Evolutionary conservation across 23 red algal genomes (phyloP).

Genomic region (Gracilaria vermiculophylla): DNA sequence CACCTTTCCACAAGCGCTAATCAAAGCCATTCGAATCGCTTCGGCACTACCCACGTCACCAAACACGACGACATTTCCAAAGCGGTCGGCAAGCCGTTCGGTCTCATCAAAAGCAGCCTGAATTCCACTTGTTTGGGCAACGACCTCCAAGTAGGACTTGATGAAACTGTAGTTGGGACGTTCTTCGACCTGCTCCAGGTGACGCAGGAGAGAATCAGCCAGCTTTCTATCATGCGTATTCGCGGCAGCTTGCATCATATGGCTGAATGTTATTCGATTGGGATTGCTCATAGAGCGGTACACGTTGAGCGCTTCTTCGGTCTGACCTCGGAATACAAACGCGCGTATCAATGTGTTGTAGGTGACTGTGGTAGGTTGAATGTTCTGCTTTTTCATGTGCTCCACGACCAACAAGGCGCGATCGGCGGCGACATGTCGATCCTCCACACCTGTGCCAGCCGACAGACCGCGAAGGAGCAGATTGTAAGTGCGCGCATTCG

Average conservation of each 20-base stretch:
- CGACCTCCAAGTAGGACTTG: slow-evolving; percentile 45
- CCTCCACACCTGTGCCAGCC: slow-evolving; percentile 19
- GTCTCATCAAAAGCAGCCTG: slow-evolving; percentile 32
- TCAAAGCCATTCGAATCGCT: slow-evolving; percentile 61
- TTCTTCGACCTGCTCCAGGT: slow-evolving; percentile 2
- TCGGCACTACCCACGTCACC: slow-evolving; percentile 46
- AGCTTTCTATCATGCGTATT: slow-evolving; percentile 31
- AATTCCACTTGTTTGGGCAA: slow-evolving; percentile 25
- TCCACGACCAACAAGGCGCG: slow-evolving; percentile 26
- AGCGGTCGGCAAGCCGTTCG: slow-evolving; percentile 4
- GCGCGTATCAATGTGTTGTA: slow-evolving; percentile 50
- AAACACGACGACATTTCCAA: slow-evolving; percentile 56
- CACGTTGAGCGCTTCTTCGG: slow-evolving; percentile 44
- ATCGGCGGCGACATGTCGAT: slow-evolving; percentile 42
- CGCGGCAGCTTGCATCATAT: slow-evolving; percentile 56
- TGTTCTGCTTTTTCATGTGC: slow-evolving; percentile 36
- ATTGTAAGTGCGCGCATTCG: slow-evolving; percentile 56
- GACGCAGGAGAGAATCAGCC: not conserved
- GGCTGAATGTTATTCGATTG: slow-evolving; percentile 57
- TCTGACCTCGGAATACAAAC: slow-evolving; percentile 34
- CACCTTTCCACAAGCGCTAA: slow-evolving; percentile 57
- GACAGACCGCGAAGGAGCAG: slow-evolving; percentile 48
- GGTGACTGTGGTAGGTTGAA: slow-evolving; percentile 51
- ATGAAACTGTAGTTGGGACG: slow-evolving; percentile 64
- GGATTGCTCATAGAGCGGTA: slow-evolving; percentile 29